Evolutionary conservation across 225 moss, liverwort and hornwort species (phyloP).

Genomic region (Thuidium tamariscinum): DNA sequence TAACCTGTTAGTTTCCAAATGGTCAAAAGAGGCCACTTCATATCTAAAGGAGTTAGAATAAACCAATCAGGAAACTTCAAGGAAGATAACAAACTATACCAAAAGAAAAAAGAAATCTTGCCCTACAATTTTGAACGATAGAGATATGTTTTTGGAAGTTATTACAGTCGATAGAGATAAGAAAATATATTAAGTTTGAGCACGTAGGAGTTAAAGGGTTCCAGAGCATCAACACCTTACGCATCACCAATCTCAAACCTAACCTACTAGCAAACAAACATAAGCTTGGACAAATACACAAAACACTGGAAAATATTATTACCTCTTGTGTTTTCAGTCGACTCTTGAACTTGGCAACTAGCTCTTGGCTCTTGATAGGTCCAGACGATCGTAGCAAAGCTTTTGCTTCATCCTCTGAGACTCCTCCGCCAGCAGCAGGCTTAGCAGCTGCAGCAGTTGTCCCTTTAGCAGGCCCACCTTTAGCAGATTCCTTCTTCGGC

Average conservation of each 20-base stretch:
- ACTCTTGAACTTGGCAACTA: conserved; percentile 92
- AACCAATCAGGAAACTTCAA: neutral
- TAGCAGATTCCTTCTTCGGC: conserved; percentile 38
- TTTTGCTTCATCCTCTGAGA: conserved; percentile 88
- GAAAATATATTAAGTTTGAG: neutral
- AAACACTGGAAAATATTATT: neutral
- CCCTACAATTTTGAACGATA: neutral
- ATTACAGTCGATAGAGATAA: neutral
- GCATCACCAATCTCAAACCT: neutral
- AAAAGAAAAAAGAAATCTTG: neutral
- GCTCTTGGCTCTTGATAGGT: conserved; percentile 96
- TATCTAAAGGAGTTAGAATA: neutral
- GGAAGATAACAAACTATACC: neutral
- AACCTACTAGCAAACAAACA: neutral
- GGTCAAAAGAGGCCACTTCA: neutral
- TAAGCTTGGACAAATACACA: neutral
- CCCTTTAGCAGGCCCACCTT: conserved; percentile 30
- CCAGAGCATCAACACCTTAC: neutral
- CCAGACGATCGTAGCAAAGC: conserved; percentile 65
- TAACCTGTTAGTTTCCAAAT: neutral
- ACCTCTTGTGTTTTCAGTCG: conserved; percentile 77
- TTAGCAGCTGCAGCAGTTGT: conserved; percentile 31
- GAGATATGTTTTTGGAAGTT: neutral
- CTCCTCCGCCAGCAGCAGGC: conserved; percentile 50
- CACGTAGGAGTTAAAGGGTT: neutral